Evolutionary conservation across 345 rosid species (phyloP).

Genomic region (Brassica incana): DNA sequence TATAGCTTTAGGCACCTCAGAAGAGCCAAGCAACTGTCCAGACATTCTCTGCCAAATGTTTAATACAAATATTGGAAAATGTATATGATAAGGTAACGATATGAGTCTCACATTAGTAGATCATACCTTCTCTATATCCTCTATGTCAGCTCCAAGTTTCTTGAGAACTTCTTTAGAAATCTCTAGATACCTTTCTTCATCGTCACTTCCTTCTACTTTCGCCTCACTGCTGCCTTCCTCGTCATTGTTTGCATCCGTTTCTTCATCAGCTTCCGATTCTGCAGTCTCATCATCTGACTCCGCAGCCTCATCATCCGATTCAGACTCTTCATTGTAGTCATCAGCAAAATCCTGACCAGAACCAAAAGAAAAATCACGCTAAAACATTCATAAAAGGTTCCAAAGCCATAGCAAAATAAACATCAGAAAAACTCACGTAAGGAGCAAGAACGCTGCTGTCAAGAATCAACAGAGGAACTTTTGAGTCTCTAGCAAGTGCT

Average conservation of each 20-base stretch:
- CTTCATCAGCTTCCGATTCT: constrained; percentile 84
- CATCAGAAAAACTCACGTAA: constrained; percentile 62
- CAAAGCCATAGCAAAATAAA: constrained; percentile 9
- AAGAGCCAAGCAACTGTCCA: constrained; percentile 55
- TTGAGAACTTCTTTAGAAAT: constrained; percentile 76
- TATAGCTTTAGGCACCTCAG: constrained; percentile 54
- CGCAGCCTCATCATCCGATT: constrained; percentile 64
- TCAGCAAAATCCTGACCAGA: constrained; percentile 72
- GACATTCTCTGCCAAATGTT: constrained; percentile 59
- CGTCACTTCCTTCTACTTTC: constrained; percentile 65
- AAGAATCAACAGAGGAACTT: constrained; percentile 83
- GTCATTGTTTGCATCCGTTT: constrained; percentile 70
- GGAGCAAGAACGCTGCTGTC: constrained; percentile 94
- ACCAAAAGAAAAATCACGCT: constrained; percentile 9
- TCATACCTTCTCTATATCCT: constrained; percentile 78
- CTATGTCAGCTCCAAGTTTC: constrained; percentile 76
- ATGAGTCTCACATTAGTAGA: constrained; percentile 21
- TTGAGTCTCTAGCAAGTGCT: constrained; percentile 83
- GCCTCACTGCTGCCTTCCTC: constrained; percentile 58
- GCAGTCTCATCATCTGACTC: constrained; percentile 67
- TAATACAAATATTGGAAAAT: neutral
- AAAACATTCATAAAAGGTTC: constrained; percentile 3
- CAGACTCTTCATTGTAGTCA: constrained; percentile 62
- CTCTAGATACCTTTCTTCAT: constrained; percentile 65
- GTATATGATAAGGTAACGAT: neutral